Conservation (phyloP, 1,284 basidiomycete genomes). For the Malassezia pachydermatis region DNA sequence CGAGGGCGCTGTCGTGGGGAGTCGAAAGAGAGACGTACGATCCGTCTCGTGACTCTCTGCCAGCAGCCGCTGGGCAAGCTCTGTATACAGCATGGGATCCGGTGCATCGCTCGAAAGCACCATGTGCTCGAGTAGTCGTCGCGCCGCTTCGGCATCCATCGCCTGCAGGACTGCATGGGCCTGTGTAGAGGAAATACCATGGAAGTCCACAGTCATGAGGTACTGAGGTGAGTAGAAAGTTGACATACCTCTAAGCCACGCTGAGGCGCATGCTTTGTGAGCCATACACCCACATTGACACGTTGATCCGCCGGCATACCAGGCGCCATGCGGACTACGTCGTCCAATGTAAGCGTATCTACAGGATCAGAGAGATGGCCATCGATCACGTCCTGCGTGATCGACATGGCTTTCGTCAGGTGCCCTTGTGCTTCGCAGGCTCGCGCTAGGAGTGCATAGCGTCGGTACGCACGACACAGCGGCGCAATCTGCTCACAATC, state of each 20-base stretch:
- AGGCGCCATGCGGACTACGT: constrained; percentile 16
- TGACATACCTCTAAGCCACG: constrained; percentile 23
- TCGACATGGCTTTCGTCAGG: constrained; percentile 14
- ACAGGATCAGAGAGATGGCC: constrained; percentile 20
- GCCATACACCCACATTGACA: constrained; percentile 29
- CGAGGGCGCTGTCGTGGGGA: constrained; percentile 8
- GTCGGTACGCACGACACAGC: background rate
- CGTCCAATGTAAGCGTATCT: constrained; percentile 13
- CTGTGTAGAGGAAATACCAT: background rate
- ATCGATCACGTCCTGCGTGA: constrained; percentile 26
- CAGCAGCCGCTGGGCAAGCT: constrained; percentile 11
- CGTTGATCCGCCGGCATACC: background rate
- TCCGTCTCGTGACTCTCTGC: too few species aligned
- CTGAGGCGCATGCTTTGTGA: constrained; percentile 27
- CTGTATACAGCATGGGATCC: constrained; percentile 25
- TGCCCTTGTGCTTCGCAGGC: background rate
- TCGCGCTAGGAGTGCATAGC: background rate
- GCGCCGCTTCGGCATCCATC: constrained; percentile 27
- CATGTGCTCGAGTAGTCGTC: constrained; percentile 34
- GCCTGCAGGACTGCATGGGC: constrained; percentile 22
- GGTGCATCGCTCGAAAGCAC: constrained; percentile 25
- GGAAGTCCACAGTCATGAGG: constrained; percentile 1
- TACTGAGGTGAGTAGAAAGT: background rate
- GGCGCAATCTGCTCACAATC: background rate
- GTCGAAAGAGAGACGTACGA: background rate